Percentiles rank a stretch among this genome's conserved stretches.
Conservation (phyloP, 495 filamentous ascomycete species). For the Rusavskia elegans region DNA sequence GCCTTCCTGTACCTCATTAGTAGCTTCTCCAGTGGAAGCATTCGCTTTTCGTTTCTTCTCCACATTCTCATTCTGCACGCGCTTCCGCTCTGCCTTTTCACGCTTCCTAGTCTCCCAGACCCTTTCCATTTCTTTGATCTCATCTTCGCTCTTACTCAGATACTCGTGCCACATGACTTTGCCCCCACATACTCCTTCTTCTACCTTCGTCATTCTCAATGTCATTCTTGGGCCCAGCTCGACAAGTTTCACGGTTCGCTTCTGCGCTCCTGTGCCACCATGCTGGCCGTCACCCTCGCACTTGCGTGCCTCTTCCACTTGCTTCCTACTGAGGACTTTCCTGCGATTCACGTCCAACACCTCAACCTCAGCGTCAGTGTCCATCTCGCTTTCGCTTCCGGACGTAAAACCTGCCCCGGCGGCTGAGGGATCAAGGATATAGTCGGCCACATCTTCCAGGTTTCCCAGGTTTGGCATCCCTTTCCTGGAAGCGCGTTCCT, state of each 20-base stretch:
- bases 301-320: slow-evolving; percentile 37
- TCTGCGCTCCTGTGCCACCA: slow-evolving; percentile 41
- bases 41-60: slow-evolving; percentile 60
- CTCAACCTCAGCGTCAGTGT: slow-evolving; percentile 93
- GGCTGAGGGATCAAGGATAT: slow-evolving; percentile 71
- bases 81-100: slow-evolving; percentile 69
- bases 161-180: slow-evolving; percentile 97
- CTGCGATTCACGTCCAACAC: slow-evolving; percentile 58
- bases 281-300: slow-evolving; percentile 21
- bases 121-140: slow-evolving; percentile 60
- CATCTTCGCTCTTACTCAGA: slow-evolving; percentile 63
- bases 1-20: slow-evolving; percentile 36
- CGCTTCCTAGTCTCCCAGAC: slow-evolving; percentile 61
- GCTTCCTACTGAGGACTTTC: slow-evolving; percentile 49
- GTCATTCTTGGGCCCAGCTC: slow-evolving; percentile 86
- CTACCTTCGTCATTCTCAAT: slow-evolving; percentile 83
- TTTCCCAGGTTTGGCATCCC: slow-evolving; percentile 78
- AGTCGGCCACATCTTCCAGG: slow-evolving; percentile 87
- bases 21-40: slow-evolving; percentile 31
- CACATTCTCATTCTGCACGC: slow-evolving; percentile 71
- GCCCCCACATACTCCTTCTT: slow-evolving; percentile 81
- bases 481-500: slow-evolving; percentile 39
- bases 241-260: slow-evolving; percentile 74
- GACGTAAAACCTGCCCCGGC: slow-evolving; percentile 71
- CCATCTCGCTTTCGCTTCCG: slow-evolving; percentile 79